Evolutionary conservation across 768 basidiomycete genomes (phyloP).

Genomic region (Suillus cothurnatus): DNA sequence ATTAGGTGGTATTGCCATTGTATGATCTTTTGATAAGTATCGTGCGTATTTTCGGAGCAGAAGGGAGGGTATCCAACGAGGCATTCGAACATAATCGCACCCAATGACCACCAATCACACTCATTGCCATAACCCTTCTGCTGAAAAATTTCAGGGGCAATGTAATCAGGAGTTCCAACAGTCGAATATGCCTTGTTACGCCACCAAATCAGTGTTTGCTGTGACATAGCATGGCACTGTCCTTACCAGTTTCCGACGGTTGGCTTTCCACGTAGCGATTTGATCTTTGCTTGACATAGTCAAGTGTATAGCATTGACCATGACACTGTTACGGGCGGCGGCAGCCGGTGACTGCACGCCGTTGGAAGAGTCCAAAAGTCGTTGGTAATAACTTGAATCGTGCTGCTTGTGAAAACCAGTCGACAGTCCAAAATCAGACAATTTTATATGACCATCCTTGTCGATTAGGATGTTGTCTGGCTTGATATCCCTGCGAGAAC

Average conservation of each 20-base stretch:
- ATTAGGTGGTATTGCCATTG: constrained; percentile 86
- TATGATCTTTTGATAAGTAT: constrained; percentile 97
- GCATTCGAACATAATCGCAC: constrained; percentile 98
- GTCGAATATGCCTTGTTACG: constrained; percentile 86
- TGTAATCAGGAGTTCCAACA: constrained; percentile 96
- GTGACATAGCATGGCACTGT: neutral
- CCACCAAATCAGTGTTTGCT: constrained; percentile 1
- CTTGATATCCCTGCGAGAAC: constrained; percentile 83
- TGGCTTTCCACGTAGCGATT: constrained; percentile 99
- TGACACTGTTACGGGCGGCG: constrained; percentile 85
- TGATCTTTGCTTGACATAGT: constrained; percentile 93
- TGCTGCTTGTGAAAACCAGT: constrained; percentile 99
- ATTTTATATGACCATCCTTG: constrained; percentile 94
- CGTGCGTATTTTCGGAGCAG: constrained; percentile 94
- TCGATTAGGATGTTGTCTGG: constrained; percentile 94
- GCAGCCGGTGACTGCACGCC: constrained; percentile 44
- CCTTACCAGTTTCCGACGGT: constrained; percentile 87
- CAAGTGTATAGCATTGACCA: constrained; percentile 95
- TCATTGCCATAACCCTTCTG: constrained; percentile 98
- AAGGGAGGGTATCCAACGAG: constrained; percentile 97
- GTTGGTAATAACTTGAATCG: constrained; percentile 94
- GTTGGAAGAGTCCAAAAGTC: constrained; percentile 69
- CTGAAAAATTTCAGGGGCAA: constrained; percentile 95
- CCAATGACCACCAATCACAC: constrained; percentile 99
- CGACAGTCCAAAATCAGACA: constrained; percentile 97